phyloP scores from a whole-genome alignment of 164 flowering plant species.

The Tetrastigma voinierianum region DNA sequence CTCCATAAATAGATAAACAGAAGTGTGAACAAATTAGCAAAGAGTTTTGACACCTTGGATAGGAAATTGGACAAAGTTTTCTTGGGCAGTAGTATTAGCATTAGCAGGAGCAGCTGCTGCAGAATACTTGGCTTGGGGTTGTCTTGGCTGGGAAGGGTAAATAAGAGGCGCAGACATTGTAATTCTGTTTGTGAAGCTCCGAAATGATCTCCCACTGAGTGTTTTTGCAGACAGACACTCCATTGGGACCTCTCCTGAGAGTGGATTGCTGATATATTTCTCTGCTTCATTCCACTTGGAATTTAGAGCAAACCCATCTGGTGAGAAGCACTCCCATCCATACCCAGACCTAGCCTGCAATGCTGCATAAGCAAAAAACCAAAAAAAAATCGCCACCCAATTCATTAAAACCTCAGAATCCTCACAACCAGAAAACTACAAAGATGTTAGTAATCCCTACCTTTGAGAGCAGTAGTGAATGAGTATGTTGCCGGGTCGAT shows the following conservation, averaged over 20 bases:
- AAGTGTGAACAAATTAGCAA: neutral
- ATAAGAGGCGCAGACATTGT: slow-evolving; percentile 81
- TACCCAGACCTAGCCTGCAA: slow-evolving; percentile 61
- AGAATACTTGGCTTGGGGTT: slow-evolving; percentile 25
- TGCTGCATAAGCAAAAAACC: slow-evolving; percentile 34
- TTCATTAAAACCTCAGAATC: neutral
- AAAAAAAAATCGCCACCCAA: neutral
- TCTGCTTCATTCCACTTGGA: slow-evolving; percentile 95
- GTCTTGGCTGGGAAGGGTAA: slow-evolving; percentile 36
- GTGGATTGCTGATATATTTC: slow-evolving; percentile 82
- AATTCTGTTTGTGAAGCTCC: slow-evolving; percentile 35
- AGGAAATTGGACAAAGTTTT: slow-evolving; percentile 19
- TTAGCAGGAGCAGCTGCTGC: slow-evolving; percentile 1
- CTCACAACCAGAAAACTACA: neutral
- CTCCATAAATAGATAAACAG: neutral
- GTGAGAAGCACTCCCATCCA: slow-evolving; percentile 64
- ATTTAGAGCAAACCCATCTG: slow-evolving; percentile 66
- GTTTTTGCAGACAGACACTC: slow-evolving; percentile 86
- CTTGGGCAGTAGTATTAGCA: slow-evolving; percentile 7
- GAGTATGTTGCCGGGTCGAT: slow-evolving; percentile 84
- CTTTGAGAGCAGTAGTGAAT: slow-evolving; percentile 76
- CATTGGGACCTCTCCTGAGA: slow-evolving; percentile 83
- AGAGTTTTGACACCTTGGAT: slow-evolving; percentile 24
- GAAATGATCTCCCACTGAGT: slow-evolving; percentile 51
- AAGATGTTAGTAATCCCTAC: slow-evolving; percentile 22